Conservation (phyloP, 371 early-diverging fungal genomes). For the Furculomyces boomerangus region DNA sequence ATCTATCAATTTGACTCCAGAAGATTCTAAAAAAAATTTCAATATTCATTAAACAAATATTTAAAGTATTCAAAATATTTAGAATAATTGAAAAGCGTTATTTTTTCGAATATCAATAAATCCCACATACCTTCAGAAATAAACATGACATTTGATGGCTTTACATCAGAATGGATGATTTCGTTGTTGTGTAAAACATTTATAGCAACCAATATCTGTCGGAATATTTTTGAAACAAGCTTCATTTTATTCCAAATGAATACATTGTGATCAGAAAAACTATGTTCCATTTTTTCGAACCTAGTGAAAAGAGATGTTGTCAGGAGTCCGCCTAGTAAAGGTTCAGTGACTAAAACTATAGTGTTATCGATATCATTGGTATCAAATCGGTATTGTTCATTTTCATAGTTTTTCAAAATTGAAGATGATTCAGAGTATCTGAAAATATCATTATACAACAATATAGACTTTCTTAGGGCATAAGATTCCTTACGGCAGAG, state of each 20-base stretch:
- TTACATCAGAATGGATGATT: constrained; percentile 22
- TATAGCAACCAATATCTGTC: constrained; percentile 18
- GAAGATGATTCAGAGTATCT: constrained; percentile 4
- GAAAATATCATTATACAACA: constrained; percentile 17
- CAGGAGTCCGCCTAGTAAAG: constrained; percentile 17
- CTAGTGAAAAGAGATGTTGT: constrained; percentile 15
- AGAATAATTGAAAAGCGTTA: background rate
- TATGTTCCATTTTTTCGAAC: constrained; percentile 7
- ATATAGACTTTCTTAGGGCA: constrained; percentile 9
- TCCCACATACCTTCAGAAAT: constrained; percentile 4
- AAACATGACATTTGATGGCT: constrained; percentile 21
- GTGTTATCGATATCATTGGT: no score
- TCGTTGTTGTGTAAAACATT: constrained; percentile 13
- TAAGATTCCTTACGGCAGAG: constrained; percentile 11
- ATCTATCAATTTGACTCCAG: constrained; percentile 18
- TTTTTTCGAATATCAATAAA: no score
- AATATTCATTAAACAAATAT: background rate
- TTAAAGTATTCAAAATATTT: background rate
- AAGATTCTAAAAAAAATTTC: background rate
- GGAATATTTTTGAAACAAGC: constrained; percentile 13
- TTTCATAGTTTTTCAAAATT: background rate
- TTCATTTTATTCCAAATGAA: constrained; percentile 14
- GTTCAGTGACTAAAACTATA: constrained; percentile 24
- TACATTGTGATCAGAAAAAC: constrained; percentile 8
- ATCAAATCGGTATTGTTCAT: no score